These are phyloP conservation scores for Gastroboletus turbinatus DNA, from an alignment of 1,284 basidiomycete species.

Conservation along the genomic window DNA sequence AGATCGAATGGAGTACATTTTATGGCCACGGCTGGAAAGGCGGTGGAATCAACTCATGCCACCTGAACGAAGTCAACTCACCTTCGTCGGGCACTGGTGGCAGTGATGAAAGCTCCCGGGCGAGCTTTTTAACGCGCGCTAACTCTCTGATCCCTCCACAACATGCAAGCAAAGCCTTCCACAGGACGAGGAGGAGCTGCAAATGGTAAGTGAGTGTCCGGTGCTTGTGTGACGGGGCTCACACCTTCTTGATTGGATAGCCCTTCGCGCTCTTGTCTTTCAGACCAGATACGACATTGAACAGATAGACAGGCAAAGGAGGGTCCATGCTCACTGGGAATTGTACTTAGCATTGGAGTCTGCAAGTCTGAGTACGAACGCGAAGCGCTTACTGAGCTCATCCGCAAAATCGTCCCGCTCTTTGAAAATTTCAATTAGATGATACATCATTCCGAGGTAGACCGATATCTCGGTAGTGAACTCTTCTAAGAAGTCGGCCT, in stretches of 20 bases:
- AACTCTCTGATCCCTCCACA: constrained; percentile 92
- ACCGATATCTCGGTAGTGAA: constrained; percentile 89
- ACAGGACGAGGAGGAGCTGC: constrained; percentile 90
- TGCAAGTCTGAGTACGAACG: constrained; percentile 8
- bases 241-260: constrained; percentile 93
- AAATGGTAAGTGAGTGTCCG: constrained; percentile 2
- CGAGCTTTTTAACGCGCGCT: constrained; percentile 78
- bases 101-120: constrained; percentile 80
- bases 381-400: constrained; percentile 78
- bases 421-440: constrained; percentile 90
- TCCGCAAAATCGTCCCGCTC: constrained; percentile 92
- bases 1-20: constrained; percentile 90
- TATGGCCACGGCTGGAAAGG: constrained; percentile 49
- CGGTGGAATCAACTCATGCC: constrained; percentile 1
- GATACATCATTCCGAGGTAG: constrained; percentile 90
- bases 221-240: not conserved
- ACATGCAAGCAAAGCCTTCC: constrained; percentile 93
- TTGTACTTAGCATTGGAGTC: constrained; percentile 15
- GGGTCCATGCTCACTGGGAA: constrained; percentile 88
- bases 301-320: constrained; percentile 89
- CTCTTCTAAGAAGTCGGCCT: constrained; percentile 80
- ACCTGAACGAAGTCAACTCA: constrained; percentile 26
- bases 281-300: constrained; percentile 85
- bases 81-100: constrained; percentile 64
- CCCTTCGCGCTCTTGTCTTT: constrained; percentile 94